Percentiles rank a stretch among this genome's conserved stretches.
Evolutionary conservation across 2,329 filamentous ascomycete species (phyloP).

Genomic region (Drechslera avenae): DNA sequence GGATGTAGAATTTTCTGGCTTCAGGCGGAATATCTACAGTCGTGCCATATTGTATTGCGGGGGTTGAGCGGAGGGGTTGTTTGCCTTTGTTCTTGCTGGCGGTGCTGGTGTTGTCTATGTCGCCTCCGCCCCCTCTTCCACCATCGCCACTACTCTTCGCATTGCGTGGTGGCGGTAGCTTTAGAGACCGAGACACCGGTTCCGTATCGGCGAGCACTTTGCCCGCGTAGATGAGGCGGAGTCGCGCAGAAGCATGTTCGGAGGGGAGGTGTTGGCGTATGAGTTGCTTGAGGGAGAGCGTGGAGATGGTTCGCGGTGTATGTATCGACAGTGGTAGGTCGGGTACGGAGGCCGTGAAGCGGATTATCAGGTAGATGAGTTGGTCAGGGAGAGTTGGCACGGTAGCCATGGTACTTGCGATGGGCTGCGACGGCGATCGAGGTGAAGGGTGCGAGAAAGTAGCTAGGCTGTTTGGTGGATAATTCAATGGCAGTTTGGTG

Average conservation of each 20-base stretch:
- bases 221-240: conserved; percentile 89
- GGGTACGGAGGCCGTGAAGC: conserved; percentile 84
- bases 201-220: conserved; percentile 79
- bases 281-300: conserved; percentile 78
- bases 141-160: conserved; percentile 18
- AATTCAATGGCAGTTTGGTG: neutral
- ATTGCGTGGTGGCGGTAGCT: conserved; percentile 57
- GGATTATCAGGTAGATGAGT: conserved; percentile 76
- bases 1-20: conserved; percentile 75
- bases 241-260: conserved; percentile 67
- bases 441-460: conserved; percentile 1
- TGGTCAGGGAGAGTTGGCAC: conserved; percentile 42
- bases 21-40: conserved; percentile 24
- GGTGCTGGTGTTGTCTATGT: neutral
- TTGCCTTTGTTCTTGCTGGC: conserved; percentile 69
- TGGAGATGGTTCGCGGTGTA: conserved; percentile 69
- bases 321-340: conserved; percentile 81
- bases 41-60: conserved; percentile 24
- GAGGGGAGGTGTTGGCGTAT: conserved; percentile 74
- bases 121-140: conserved; percentile 20
- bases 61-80: conserved; percentile 59
- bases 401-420: conserved; percentile 33
- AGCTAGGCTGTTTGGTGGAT: conserved; percentile 3
- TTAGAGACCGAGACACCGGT: conserved; percentile 71
- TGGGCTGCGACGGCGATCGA: conserved; percentile 8